Percentiles rank a stretch among this genome's conserved stretches.
Conservation (phyloP, 768 basidiomycete genomes). For the Hericium rajendrae region DNA sequence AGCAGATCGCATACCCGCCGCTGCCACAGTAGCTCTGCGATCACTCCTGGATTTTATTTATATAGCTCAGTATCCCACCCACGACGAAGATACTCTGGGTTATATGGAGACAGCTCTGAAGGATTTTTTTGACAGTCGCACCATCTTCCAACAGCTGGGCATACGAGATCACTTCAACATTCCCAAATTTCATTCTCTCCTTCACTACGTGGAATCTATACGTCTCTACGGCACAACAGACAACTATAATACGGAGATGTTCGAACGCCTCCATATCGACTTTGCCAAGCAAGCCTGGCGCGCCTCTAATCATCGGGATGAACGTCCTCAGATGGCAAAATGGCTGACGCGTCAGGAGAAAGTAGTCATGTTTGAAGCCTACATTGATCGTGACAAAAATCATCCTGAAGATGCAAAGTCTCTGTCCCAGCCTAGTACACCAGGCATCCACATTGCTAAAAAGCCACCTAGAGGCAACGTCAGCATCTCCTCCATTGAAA, state of each 20-base stretch:
- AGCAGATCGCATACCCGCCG: conserved; percentile 1
- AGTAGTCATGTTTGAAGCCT: neutral
- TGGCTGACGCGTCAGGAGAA: neutral
- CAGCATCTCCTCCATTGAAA: neutral
- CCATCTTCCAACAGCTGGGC: conserved; percentile 16
- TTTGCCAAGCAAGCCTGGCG: conserved; percentile 1
- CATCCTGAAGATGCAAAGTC: neutral
- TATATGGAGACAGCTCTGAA: conserved; percentile 8
- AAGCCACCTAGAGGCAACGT: neutral
- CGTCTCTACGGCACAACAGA: conserved; percentile 55
- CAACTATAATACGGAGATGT: conserved; percentile 12
- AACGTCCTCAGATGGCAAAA: neutral
- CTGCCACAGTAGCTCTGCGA: conserved; percentile 10
- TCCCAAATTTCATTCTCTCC: conserved; percentile 15
- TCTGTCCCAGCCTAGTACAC: too few species aligned
- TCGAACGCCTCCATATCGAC: conserved; percentile 10
- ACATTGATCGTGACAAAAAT: neutral
- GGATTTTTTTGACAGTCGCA: conserved; percentile 16
- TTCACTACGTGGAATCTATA: conserved; percentile 14
- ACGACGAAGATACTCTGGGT: conserved; percentile 8
- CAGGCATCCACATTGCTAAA: neutral
- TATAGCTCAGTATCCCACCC: conserved; percentile 15
- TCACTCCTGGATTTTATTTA: conserved; percentile 20
- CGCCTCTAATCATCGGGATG: conserved; percentile 1
- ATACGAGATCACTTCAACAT: conserved; percentile 15